Evolutionary conservation across 2,329 filamentous ascomycete genomes (phyloP), one percentile per base, ranked within the genome.

Genomic region (Phialophora chinensis): DNA sequence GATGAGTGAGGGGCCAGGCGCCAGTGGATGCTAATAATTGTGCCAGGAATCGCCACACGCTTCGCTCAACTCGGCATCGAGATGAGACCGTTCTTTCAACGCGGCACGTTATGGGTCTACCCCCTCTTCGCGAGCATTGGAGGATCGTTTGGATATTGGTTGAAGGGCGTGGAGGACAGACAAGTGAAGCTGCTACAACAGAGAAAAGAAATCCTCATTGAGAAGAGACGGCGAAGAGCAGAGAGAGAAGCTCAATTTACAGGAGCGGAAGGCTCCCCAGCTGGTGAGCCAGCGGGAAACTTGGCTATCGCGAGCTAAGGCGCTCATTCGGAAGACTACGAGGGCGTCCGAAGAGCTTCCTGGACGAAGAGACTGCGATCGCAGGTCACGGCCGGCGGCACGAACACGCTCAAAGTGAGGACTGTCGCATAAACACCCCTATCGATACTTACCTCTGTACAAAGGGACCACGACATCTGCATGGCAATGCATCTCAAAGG

Each of bases 1-100:
- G 11, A 31, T 23, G n/a, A 33, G 6, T 14, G 23, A 42, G 20
- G 25, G 6, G 47, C 47, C 20, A 23, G 4, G 20, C 7, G 31
- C 10, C 62, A 11, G 60, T 31, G 47, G 23, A 38, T 55, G 44
- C 56, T 68, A 49, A 59, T 68, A 52, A 42, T 55, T 60, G 12
- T 23, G 66, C 66, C 74, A 99, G 95, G 95, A 85, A 82, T 97
- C 75, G 93, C 91, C 77, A 90, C 93, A 77, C 91, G 94, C 75
- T 87, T 95, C 81, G 97, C 93, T 92, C 95, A 98, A 82, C 90
- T 99, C 79, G 95, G 94, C 77, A 95, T 99, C 79, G 93, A 99
- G 84, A 97, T 96, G 93, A 92, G 93, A 70, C 95, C 94, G 60
- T 90, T 97, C 80, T 92, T 98, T 86, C 89, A 90, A 82, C 88